phyloP scores from a whole-genome alignment of 2,329 filamentous ascomycete species.

The Bipolaris oryzae region DNA sequence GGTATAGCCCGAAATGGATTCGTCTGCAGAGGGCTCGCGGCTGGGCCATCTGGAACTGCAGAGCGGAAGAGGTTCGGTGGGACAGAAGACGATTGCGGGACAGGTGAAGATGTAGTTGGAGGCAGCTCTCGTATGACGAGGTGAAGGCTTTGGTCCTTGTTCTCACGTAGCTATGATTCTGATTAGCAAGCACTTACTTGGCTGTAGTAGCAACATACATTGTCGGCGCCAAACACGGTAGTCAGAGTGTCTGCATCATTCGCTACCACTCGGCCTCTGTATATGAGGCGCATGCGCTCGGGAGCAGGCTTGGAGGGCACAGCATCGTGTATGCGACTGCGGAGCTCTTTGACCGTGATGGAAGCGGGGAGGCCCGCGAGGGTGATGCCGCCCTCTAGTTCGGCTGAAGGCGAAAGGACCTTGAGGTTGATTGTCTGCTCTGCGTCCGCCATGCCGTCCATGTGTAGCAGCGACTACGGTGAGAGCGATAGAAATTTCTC shows the following conservation, averaged over 20 bases:
- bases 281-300: slow-evolving; percentile 63
- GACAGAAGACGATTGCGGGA: slow-evolving; percentile 43
- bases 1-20: slow-evolving; percentile 42
- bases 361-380: slow-evolving; percentile 41
- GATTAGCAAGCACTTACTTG: slow-evolving; percentile 16
- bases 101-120: slow-evolving; percentile 22
- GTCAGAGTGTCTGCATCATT: slow-evolving; percentile 57
- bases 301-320: slow-evolving; percentile 50
- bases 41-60: slow-evolving; percentile 16
- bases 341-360: slow-evolving; percentile 60
- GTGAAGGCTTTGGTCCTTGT: slow-evolving; percentile 46
- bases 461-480: slow-evolving; percentile 4
- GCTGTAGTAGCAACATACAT: slow-evolving; percentile 48
- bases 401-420: slow-evolving; percentile 49
- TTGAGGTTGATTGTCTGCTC: slow-evolving; percentile 42
- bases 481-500: slow-evolving; percentile 2
- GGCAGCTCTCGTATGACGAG: slow-evolving; percentile 47
- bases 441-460: slow-evolving; percentile 35
- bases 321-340: slow-evolving; percentile 56
- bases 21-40: slow-evolving; percentile 31
- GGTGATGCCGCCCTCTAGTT: slow-evolving; percentile 43
- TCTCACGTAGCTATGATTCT: slow-evolving; percentile 42
- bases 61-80: slow-evolving; percentile 45
- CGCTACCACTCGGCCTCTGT: slow-evolving; percentile 60
- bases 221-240: slow-evolving; percentile 57